Conservation (phyloP, 129 eudicot species). For the Logfia minima region DNA sequence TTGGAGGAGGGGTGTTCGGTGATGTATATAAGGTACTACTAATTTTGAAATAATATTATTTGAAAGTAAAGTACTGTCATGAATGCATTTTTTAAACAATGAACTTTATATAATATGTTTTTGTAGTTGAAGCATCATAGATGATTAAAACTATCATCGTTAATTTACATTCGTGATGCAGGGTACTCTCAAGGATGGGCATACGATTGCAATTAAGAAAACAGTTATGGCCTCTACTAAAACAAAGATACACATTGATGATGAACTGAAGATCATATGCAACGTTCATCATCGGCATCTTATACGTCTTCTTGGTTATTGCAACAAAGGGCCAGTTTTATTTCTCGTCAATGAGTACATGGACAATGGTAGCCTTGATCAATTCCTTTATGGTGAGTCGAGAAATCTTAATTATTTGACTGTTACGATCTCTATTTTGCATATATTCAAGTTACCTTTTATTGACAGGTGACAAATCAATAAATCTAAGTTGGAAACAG, state of each 20-base stretch:
- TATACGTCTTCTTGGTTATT: constrained; percentile 61
- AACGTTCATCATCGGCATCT: constrained; percentile 71
- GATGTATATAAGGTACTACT: constrained; percentile 41
- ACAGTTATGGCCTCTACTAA: constrained; percentile 39
- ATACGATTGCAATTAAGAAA: constrained; percentile 55
- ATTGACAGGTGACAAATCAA: constrained; percentile 43
- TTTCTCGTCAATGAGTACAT: constrained; percentile 64
- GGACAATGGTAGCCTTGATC: constrained; percentile 76
- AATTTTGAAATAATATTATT: neutral
- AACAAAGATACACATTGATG: constrained; percentile 52
- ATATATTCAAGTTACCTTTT: neutral
- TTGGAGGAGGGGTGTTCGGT: constrained; percentile 70
- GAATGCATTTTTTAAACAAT: neutral
- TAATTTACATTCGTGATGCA: constrained; percentile 18
- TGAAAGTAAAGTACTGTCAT: too few relatives aligned
- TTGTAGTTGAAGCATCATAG: too few relatives aligned
- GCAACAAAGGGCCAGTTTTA: constrained; percentile 55
- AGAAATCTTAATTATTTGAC: neutral
- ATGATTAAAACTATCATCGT: neutral
- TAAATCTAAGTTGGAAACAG: constrained; percentile 53
- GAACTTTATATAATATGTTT: neutral
- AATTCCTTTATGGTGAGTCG: constrained; percentile 53
- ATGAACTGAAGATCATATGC: constrained; percentile 61
- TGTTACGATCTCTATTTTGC: constrained; percentile 5
- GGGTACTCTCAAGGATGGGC: constrained; percentile 58